Base-by-base conservation (phyloP, 2,329 filamentous ascomycete genomes). In the Falciphora oryzae region DNA sequence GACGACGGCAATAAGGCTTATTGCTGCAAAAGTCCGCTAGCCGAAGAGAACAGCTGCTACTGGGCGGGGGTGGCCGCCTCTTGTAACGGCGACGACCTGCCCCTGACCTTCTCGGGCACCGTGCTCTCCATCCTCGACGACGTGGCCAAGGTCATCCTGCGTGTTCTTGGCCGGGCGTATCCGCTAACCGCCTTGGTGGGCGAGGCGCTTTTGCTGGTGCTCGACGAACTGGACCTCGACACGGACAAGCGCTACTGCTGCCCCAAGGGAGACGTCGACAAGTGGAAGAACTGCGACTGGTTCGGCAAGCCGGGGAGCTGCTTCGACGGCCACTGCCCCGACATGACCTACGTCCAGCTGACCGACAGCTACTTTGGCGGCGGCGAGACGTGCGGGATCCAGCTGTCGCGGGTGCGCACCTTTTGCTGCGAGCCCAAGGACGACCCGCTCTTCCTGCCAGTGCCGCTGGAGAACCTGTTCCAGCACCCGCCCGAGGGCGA, bases 401-500 rank as follows among this genome's bases (percentile, higher is more conserved):
- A 29, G 14, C 16, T 11, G 44, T 32, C 31, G 3, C 32, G 35
- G 2, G 11, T 38, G 28, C 56, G 27, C 22, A 25, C 11, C 29
- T 28, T 59, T 16, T 56, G 60, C 60, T 59, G 32, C 32, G 10
- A 16, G 44, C 18, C 50, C 44, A 29, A 29, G 13, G 25, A 64
- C 53, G 16, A 53, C 8, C n/a, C 29, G 16, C 29, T 13, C 29
- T 31, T 32, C 29, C 31, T 63, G 57, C 64, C 64, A 1, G 64
- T 65, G 18, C 64, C 64, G 31, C 60, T 63, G 14, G 38, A 31
- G 8, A 32, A 63, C 35, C 57, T 65, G 32, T 65, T 65, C 29
- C 25, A 56, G 50, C 22, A 59, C 22, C 60, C 64, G 18, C 64
- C 60, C 56, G 27, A 58, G 44, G 44, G 25, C 25, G 31, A 62